Base-by-base conservation (phyloP, 1,284 basidiomycete genomes). In the Leccinum pachyderme region DNA sequence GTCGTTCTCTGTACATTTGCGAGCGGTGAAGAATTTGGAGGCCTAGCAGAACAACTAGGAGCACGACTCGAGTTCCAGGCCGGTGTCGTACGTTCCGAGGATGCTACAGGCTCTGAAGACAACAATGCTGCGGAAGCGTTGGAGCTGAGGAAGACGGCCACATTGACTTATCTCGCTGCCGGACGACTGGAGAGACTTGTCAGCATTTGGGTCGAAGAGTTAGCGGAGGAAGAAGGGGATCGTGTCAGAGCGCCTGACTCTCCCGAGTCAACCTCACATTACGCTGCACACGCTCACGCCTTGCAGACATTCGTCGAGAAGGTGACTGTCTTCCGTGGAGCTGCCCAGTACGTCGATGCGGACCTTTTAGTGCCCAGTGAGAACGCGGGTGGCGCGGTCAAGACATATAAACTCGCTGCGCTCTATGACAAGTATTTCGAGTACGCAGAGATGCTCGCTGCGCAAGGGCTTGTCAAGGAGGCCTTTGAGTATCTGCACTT, bases 1-100 rank as follows among this genome's bases (percentile, higher is more conserved):
- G 95, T 98, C 47, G 93, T 99, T 3, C 73, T 98, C 13, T 98
- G 95, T 77, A 98, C 96, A 0, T 99, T 95, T 72, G 95, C 96
- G 1, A 83, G 78, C 59, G 77, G 82, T 51, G 87, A 93, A 37
- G 94, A 98, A 64, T 99, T 98, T 68, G 76, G 87, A 24, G 80
- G 82, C 45, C 79, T 99, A 7, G 87, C 91, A 2, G 96, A 98
- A 71, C 93, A 96, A 69, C 85, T 99, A 45, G 96, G 97, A 18
- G 85, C 90, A 61, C 81, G 96, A 18, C 81, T 98, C 47, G 95
- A 98, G 68, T 69, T 66, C 53, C 68, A 69, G 35, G 71, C 71
- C 15, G 56, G 52, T 12, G 58, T 68, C 39, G 47, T 70, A n/a
- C 61, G 55, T 43, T 39, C 47, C 5, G 68, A 63, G 22, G 22